Evolutionary conservation across 306 rosid species (phyloP), one percentile per base, ranked within the genome.

Genomic region (Lupinus albus): DNA sequence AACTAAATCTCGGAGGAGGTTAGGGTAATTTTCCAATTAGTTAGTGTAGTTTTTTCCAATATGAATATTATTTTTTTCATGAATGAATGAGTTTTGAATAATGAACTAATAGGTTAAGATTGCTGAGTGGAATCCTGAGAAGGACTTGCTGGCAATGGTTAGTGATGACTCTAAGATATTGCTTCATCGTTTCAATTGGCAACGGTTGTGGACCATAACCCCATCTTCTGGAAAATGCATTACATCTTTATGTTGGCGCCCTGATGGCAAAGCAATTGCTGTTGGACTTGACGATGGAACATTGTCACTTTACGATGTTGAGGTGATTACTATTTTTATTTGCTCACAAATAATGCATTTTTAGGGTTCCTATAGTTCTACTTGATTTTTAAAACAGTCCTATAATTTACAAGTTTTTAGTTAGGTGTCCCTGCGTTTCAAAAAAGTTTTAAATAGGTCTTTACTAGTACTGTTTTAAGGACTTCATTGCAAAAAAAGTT

Each of bases 121-220:
- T 41, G 91, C 98, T n/a, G 98, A 89, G 61, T 92, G 98, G 98
- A 92, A 92, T 68, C 98, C 96, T 0, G 98, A 92, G 82, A 92
- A 92, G 79, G 98, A 92, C 61, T 87, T 92, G 75, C 91, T 92
- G n/a, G 98, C 98, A 15, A 88, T 92, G 95, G 96, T 86, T 41
- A 84, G 94, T 0, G 89, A 89, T 51, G 98, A 92, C 78, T 92
- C 95, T 45, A 87, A 88, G 86, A 82, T 92, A 77, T 64, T 84
- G 85, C 92, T 92, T 12, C 98, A 92, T 80, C 98, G 98, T 50
- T 92, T 92, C 80, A 92, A 92, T 67, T 89, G 98, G 98, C 98
- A 89, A 84, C 88, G 96, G 33, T 69, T 92, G 69, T 89, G 98
- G 98, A 92, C 96, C 21, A 76, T 92, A 71, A 71, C 91, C 1